A percentile compares a stretch with the other conserved stretches of the same genome.
Conservation (phyloP, 2,329 filamentous ascomycete genomes). For the Periconia macrospinosa region DNA sequence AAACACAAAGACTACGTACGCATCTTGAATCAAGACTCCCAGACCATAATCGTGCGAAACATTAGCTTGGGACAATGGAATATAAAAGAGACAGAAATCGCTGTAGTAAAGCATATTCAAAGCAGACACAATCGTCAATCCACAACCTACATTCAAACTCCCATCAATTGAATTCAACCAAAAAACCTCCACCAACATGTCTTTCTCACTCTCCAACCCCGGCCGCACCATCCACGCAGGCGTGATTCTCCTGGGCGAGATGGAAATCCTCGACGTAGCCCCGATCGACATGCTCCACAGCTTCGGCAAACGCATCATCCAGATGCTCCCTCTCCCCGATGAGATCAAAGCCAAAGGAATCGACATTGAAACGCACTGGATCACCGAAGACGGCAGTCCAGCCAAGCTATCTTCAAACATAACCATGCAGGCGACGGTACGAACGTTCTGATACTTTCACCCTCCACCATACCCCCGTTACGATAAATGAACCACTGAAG, state of each 20-base stretch:
- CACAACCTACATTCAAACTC: no score
- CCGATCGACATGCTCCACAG: slow-evolving; percentile 30
- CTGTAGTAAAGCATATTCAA: no score
- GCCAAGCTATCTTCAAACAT: slow-evolving; percentile 17
- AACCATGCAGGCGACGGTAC: slow-evolving; percentile 16
- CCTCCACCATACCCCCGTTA: background rate
- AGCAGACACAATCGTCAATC: no score
- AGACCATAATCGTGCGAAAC: no score
- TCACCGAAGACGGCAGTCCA: slow-evolving; percentile 24
- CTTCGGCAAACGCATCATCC: slow-evolving; percentile 19
- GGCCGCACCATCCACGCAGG: slow-evolving; percentile 18
- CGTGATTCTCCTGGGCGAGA: slow-evolving; percentile 22
- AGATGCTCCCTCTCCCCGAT: slow-evolving; percentile 10
- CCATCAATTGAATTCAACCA: no score
- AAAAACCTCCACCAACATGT: background rate
- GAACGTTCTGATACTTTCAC: background rate
- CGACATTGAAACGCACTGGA: slow-evolving; percentile 36
- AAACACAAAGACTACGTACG: no score
- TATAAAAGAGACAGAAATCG: no score
- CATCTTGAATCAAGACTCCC: no score
- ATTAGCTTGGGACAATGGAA: no score
- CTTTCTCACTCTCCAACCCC: slow-evolving; percentile 13
- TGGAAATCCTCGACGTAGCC: slow-evolving; percentile 34
- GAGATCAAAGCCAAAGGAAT: slow-evolving; percentile 18
- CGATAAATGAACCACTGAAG: background rate